Percentiles rank a stretch among this genome's conserved stretches.
Evolutionary conservation across 2,329 filamentous ascomycete genomes (phyloP).

Genomic region (Hyphodiscus sp.): DNA sequence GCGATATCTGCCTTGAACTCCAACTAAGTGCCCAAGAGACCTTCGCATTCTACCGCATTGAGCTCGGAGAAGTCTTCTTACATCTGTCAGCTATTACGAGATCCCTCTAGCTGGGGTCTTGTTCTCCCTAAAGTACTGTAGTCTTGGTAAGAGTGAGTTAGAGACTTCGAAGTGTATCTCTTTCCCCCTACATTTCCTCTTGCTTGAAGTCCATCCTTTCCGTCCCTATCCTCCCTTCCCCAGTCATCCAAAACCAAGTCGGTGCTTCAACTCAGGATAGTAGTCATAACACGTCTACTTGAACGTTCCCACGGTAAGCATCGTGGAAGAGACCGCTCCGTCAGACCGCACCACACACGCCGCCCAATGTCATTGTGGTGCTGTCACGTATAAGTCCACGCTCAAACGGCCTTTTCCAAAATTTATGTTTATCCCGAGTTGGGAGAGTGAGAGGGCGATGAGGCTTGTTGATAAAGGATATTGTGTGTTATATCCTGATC

Average conservation of each 20-base stretch:
- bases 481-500: conserved; percentile 7
- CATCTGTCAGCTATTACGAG: too few relatives aligned
- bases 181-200: too few relatives aligned
- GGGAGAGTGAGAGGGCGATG: conserved; percentile 37
- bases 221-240: too few relatives aligned
- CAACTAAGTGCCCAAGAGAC: too few relatives aligned
- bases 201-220: too few relatives aligned
- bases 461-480: conserved; percentile 20
- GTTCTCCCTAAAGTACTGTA: too few relatives aligned
- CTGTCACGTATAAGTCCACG: conserved; percentile 42
- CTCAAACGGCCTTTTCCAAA: conserved; percentile 44
- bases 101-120: too few relatives aligned
- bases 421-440: conserved; percentile 53
- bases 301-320: neutral
- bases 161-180: too few relatives aligned
- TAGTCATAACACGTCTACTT: neutral
- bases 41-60: too few relatives aligned
- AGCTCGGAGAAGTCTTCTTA: too few relatives aligned
- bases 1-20: too few relatives aligned
- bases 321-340: conserved; percentile 11
- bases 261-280: neutral
- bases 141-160: too few relatives aligned
- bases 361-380: conserved; percentile 50
- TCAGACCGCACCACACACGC: conserved; percentile 36
- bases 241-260: neutral